phyloP scores from a whole-genome alignment of 176 grass and related monocot species.

The Triticum turgidum region DNA sequence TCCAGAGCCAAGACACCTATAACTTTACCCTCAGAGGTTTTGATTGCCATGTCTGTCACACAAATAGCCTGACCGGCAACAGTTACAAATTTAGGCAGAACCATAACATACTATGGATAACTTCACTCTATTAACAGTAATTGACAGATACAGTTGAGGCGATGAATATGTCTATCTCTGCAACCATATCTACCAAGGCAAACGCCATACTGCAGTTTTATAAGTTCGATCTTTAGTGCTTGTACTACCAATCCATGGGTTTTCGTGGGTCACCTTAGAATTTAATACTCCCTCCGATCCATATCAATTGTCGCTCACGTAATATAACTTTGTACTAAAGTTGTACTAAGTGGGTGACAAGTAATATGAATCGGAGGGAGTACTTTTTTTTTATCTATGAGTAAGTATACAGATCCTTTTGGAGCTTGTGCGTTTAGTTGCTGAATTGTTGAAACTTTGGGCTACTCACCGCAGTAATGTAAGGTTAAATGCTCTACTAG shows the following conservation, averaged over 20 bases:
- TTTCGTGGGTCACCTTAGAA: not conserved
- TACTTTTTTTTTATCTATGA: not conserved
- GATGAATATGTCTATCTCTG: not conserved
- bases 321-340: too few species aligned
- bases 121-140: not conserved
- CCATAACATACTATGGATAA: not conserved
- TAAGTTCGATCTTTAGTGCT: not conserved
- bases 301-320: too few species aligned
- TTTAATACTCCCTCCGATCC: too few species aligned
- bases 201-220: not conserved
- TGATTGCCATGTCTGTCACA: constrained; percentile 8
- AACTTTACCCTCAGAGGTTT: not conserved
- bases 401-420: not conserved
- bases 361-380: too few species aligned
- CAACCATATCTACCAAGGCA: not conserved
- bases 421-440: not conserved
- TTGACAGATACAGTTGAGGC: not conserved
- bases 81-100: not conserved
- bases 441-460: not conserved
- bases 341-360: too few species aligned
- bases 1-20: not conserved
- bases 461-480: not conserved
- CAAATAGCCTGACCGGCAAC: not conserved
- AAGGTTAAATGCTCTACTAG: not conserved
- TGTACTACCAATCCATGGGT: not conserved